Base-by-base conservation (phyloP, 176 grass and related monocot genomes). In the Puccinellia tenuiflora region DNA sequence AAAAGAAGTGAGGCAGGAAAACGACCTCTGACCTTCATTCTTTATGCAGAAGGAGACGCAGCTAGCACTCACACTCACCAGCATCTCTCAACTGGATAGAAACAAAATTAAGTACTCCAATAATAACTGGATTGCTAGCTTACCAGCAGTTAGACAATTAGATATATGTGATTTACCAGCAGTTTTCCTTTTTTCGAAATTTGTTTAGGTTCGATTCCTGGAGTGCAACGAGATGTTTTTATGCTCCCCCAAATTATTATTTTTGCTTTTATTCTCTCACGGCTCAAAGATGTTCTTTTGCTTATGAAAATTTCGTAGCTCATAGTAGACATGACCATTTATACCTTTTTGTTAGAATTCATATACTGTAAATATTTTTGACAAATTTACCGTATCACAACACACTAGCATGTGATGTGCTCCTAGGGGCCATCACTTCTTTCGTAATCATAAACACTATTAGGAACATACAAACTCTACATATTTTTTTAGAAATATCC, bases 11-110 rank as follows among this genome's bases (percentile, higher is more conserved):
- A 29, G 34, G 52, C 30, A 46, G 25, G 83, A 86, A 72, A 82
- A 86, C 53, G 63, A 89, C 78, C 18, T 52, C 22, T 77, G 72
- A 76, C 53, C 64, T 77, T 33, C 51, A 45, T 68, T 81, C 22
- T 77, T 75, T 85, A 51, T 73, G 48, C 59, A 76, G 29, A 22
- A 78, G 38, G 77, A 79, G 70, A 22, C 76, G 73, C 12, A 53
- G 25, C 68, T 70, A 15, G 67, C 73, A 33, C 40, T 76, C 60
- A 40, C 51, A 28, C 48, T 40, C 55, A 45, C 33, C 33, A 50
- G 39, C 62, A 13, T 17, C 42, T 85, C 53, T 81, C 70, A 85
- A 35, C 65, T 55, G 60, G 45, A 48, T 33, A 33, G 2, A 79
- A 34, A 54, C 70, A 62, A 30, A 48, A 53, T 20, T 78, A 64